phyloP scores from a whole-genome alignment of 495 filamentous ascomycete species.

The Xylaria longipes region DNA sequence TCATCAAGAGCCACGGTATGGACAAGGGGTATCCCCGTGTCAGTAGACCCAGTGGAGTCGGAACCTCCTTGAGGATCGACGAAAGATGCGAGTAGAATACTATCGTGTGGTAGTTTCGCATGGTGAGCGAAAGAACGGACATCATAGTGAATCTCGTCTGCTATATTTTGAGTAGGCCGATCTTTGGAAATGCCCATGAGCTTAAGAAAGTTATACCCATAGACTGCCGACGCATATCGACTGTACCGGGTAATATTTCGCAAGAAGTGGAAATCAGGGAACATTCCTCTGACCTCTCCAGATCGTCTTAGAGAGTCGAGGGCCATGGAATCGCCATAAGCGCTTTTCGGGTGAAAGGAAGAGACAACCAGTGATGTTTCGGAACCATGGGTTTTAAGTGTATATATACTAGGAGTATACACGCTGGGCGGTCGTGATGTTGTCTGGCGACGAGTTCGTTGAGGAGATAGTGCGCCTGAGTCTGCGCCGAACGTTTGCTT shows the following conservation, averaged over 20 bases:
- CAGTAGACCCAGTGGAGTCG: conserved; percentile 72
- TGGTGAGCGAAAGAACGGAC: conserved; percentile 76
- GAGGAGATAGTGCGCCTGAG: conserved; percentile 2
- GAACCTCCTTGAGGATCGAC: conserved; percentile 77
- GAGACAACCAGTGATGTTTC: conserved; percentile 69
- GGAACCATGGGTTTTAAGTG: conserved; percentile 68
- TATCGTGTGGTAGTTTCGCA: conserved; percentile 68
- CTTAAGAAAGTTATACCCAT: conserved; percentile 73
- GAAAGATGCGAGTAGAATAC: conserved; percentile 77
- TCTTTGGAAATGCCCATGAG: conserved; percentile 68
- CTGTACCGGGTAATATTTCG: conserved; percentile 77
- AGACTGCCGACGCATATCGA: conserved; percentile 79
- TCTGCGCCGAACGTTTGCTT: background rate
- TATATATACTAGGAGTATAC: conserved; percentile 70
- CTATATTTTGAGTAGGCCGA: conserved; percentile 52
- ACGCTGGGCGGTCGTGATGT: conserved; percentile 42
- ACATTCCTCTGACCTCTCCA: conserved; percentile 66
- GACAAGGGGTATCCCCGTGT: conserved; percentile 77
- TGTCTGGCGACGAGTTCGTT: conserved; percentile 40
- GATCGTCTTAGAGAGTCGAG: conserved; percentile 62
- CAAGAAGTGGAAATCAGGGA: conserved; percentile 70
- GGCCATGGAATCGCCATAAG: conserved; percentile 62
- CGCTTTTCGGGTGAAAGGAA: conserved; percentile 56
- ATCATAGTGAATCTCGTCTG: conserved; percentile 66
- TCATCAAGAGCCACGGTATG: conserved; percentile 82